These are phyloP conservation scores for Brassica incana DNA, from an alignment of 345 rosid genomes.

Conservation along the genomic window DNA sequence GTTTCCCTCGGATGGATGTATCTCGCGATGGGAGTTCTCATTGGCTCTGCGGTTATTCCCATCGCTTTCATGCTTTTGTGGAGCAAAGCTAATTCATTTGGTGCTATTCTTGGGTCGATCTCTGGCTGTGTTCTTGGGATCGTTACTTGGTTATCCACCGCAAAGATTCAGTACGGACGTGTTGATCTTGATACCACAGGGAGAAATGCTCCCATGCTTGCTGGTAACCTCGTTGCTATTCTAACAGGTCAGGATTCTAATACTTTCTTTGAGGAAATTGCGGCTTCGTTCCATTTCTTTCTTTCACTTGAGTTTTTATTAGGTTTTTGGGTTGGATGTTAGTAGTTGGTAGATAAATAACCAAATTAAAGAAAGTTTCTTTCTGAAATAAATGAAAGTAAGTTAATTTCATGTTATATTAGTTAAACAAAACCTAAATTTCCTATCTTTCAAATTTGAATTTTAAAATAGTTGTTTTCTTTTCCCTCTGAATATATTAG, in stretches of 20 bases:
- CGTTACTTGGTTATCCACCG: slow-evolving; percentile 64
- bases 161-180: slow-evolving; percentile 62
- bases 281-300: not conserved
- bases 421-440: too few relatives aligned
- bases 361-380: too few relatives aligned
- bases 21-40: slow-evolving; percentile 88
- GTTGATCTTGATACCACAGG: slow-evolving; percentile 78
- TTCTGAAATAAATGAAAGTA: too few relatives aligned
- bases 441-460: too few relatives aligned
- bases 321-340: too few relatives aligned
- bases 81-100: slow-evolving; percentile 82
- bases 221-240: slow-evolving; percentile 81
- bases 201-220: slow-evolving; percentile 85
- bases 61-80: slow-evolving; percentile 91
- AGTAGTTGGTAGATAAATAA: too few relatives aligned
- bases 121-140: slow-evolving; percentile 76
- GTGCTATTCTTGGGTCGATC: slow-evolving; percentile 72
- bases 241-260: slow-evolving; percentile 42
- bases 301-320: not conserved
- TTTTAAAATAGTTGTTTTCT: too few relatives aligned
- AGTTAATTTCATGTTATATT: too few relatives aligned
- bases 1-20: slow-evolving; percentile 97
- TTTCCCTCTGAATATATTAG: too few relatives aligned
- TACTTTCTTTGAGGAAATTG: not conserved
- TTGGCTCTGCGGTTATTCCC: slow-evolving; percentile 91